Evolutionary conservation across 2,329 filamentous ascomycete species (phyloP).

Genomic region (Thermomyces lanuginosus): DNA sequence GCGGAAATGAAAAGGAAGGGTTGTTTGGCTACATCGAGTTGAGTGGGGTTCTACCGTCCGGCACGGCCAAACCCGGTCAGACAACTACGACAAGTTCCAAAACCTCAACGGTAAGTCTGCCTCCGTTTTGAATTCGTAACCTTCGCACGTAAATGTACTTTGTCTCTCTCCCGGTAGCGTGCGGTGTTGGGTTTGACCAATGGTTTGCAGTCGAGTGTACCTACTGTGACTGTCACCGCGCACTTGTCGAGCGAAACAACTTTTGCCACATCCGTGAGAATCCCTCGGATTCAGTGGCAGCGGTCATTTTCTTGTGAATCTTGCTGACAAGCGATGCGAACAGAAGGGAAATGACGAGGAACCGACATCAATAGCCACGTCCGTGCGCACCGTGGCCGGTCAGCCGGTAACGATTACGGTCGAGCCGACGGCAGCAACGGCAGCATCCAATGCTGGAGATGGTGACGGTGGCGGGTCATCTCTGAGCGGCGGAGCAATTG

Average conservation of each 20-base stretch:
- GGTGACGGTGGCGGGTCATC: constrained; percentile 10
- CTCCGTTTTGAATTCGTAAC: constrained; percentile 5
- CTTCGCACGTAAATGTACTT: too few relatives aligned
- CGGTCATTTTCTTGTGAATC: too few relatives aligned
- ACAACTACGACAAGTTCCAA: constrained; percentile 9
- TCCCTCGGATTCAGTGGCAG: neutral
- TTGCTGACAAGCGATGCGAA: too few relatives aligned
- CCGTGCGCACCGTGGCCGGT: constrained; percentile 8
- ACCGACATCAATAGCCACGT: constrained; percentile 2
- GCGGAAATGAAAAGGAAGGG: constrained; percentile 23
- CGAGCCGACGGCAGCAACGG: constrained; percentile 7
- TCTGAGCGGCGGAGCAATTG: constrained; percentile 27
- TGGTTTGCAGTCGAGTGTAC: too few relatives aligned
- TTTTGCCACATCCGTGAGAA: constrained; percentile 5
- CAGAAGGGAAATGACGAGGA: too few relatives aligned
- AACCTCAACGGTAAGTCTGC: constrained; percentile 12
- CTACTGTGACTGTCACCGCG: constrained; percentile 9
- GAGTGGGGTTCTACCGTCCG: constrained; percentile 15
- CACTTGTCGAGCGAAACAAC: constrained; percentile 5
- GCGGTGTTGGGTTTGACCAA: too few relatives aligned
- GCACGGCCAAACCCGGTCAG: constrained; percentile 14
- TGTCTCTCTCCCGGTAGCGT: too few relatives aligned
- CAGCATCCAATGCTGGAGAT: constrained; percentile 9
- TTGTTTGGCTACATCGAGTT: constrained; percentile 31
- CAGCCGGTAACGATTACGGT: constrained; percentile 11